Conservation (phyloP, 139 green algal species). For the Coccomyxa sp. region DNA sequence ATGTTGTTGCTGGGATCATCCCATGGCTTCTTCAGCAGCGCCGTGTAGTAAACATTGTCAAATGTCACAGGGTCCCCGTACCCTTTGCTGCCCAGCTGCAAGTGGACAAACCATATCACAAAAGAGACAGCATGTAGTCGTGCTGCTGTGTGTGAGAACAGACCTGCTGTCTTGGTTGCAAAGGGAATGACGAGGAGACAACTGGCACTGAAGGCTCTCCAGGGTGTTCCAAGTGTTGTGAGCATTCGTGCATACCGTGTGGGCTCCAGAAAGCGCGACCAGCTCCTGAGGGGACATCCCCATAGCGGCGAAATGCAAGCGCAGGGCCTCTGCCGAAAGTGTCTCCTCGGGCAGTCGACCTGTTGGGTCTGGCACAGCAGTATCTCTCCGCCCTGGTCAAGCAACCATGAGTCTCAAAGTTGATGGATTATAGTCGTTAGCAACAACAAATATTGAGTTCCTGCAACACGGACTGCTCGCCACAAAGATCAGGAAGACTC, state of each 20-base stretch:
- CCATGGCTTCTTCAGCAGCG: constrained; percentile 72
- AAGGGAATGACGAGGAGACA: constrained; percentile 14
- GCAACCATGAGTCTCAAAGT: too few species aligned
- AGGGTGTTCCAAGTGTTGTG: not conserved
- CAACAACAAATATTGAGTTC: too few species aligned
- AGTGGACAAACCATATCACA: not conserved
- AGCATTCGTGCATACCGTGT: constrained; percentile 50
- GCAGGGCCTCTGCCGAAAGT: constrained; percentile 42
- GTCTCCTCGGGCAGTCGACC: constrained; percentile 65
- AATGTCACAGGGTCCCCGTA: constrained; percentile 87
- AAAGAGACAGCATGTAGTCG: not conserved
- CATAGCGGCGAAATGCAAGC: constrained; percentile 61
- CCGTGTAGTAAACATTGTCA: constrained; percentile 89
- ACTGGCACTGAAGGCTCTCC: constrained; percentile 4
- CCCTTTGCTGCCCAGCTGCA: constrained; percentile 75
- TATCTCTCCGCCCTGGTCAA: constrained; percentile 48
- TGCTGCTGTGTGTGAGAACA: not conserved
- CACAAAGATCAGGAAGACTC: not conserved
- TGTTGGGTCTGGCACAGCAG: constrained; percentile 49
- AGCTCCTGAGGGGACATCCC: constrained; percentile 61
- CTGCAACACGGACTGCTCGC: too few species aligned
- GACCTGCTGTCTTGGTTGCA: not conserved
- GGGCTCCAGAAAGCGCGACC: constrained; percentile 65
- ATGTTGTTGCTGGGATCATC: constrained; percentile 41
- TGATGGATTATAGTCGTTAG: too few species aligned